Evolutionary conservation across 2,329 filamentous ascomycete species (phyloP).

Genomic region (Catunica adiposa): DNA sequence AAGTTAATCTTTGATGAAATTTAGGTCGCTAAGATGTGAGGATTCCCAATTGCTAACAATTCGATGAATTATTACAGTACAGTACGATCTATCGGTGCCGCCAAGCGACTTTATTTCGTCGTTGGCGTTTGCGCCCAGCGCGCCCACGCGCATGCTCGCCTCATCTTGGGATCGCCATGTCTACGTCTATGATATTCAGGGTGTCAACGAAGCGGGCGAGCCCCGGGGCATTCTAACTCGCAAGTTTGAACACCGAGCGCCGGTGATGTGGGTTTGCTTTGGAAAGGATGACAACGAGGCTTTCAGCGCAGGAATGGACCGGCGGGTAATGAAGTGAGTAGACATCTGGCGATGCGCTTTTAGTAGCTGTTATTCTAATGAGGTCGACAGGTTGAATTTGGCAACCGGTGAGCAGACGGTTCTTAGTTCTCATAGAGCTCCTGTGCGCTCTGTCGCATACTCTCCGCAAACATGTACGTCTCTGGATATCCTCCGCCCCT

Average conservation of each 20-base stretch:
- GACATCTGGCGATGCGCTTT: not conserved
- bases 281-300: constrained; percentile 67
- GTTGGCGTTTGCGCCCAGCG: constrained; percentile 65
- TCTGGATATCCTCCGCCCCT: not conserved
- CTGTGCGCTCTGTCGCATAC: constrained; percentile 73
- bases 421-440: constrained; percentile 60
- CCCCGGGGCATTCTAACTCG: constrained; percentile 46
- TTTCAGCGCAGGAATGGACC: constrained; percentile 75
- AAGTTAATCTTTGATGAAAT: not conserved
- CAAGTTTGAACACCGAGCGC: constrained; percentile 65
- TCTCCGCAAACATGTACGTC: constrained; percentile 49
- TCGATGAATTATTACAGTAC: constrained; percentile 32
- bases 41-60: not conserved
- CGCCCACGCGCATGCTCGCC: constrained; percentile 64
- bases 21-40: not conserved
- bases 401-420: constrained; percentile 54
- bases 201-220: constrained; percentile 28
- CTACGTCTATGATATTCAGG: constrained; percentile 66
- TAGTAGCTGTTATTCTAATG: not conserved
- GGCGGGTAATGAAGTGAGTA: constrained; percentile 58
- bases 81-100: constrained; percentile 69
- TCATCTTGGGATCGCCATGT: constrained; percentile 89
- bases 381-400: constrained; percentile 41
- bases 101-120: constrained; percentile 79
- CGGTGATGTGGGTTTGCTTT: constrained; percentile 84